Evolutionary conservation across 345 rosid species (phyloP), one percentile per base, ranked within the genome.

Genomic region (Citrus mangshanensis): DNA sequence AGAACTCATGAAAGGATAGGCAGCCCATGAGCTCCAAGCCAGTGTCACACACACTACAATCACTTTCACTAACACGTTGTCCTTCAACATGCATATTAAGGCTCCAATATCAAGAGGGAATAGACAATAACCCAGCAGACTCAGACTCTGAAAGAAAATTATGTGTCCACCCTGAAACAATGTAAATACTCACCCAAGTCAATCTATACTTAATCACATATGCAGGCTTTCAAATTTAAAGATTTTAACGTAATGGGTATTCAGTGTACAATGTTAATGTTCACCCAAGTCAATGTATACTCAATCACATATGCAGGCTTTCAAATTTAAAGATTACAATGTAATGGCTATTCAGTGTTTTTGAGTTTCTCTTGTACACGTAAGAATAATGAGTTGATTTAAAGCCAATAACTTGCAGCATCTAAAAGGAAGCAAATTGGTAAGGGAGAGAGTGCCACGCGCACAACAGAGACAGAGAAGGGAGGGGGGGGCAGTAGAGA

Each of bases 11-110:
- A 94, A 94, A 32, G 98, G 98, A 81, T 92, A 94, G 74, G 98
- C 97, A 8, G 98, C 95, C 98, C 98, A 92, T 3, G 97, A 91
- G 83, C 98, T 92, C 97, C 98, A 94, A 18, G 97, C 92, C 82
- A 94, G 83, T 0, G 97, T 88, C 79, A 92, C 91, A 49, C 75
- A 79, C 19, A 94, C 98, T 60, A 91, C 97, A 4, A 91, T 72
- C 75, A 91, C 73, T 81, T 94, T 94, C 76, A 94, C 59, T 27
- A 94, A 82, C 35, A 91, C 95, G 59, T 85, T 91, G 82, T 92
- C 94, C 84, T 92, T 90, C 89, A 94, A 71, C 94, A 92, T 81
- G 81, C 98, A 92, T 78, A 91, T 82, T 46, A 94, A 76, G 51
- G 97, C 98, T 49, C 98, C 98, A 40, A 94, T 83, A 71, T 91